Conservation (phyloP, 1,284 basidiomycete genomes). For the Irpex rosettiformis region DNA sequence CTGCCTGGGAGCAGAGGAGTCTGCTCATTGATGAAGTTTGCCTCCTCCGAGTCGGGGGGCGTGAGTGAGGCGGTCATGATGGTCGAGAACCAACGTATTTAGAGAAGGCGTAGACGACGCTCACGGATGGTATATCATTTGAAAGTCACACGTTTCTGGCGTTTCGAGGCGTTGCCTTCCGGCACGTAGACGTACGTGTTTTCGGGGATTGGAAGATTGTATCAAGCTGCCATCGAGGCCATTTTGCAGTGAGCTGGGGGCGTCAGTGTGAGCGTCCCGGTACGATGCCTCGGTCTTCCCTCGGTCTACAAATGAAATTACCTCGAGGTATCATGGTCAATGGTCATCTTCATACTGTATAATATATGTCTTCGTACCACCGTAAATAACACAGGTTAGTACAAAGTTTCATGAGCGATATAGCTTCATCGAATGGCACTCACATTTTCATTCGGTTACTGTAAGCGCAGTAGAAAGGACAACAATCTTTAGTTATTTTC, state of each 20-base stretch:
- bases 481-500: conserved; percentile 17
- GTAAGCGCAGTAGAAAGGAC: not conserved
- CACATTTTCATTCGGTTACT: not conserved
- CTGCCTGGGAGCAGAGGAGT: not conserved
- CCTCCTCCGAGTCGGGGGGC: not conserved
- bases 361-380: no score
- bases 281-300: not conserved
- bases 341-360: no score
- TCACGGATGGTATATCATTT: not conserved
- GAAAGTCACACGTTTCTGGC: not conserved
- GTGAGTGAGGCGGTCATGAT: not conserved
- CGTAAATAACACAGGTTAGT: no score
- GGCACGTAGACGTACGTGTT: not conserved
- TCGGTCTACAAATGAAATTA: not conserved
- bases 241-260: no score
- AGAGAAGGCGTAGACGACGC: conserved; percentile 37
- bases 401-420: no score
- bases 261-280: not conserved
- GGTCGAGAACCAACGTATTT: not conserved
- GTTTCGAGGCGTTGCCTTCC: not conserved
- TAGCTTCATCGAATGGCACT: no score
- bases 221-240: not conserved
- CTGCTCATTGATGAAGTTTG: not conserved
- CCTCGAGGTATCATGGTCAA: not conserved
- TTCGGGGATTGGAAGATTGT: not conserved